Conservation (phyloP, 1,284 basidiomycete genomes). For the Sanguinoderma infundibulare region DNA sequence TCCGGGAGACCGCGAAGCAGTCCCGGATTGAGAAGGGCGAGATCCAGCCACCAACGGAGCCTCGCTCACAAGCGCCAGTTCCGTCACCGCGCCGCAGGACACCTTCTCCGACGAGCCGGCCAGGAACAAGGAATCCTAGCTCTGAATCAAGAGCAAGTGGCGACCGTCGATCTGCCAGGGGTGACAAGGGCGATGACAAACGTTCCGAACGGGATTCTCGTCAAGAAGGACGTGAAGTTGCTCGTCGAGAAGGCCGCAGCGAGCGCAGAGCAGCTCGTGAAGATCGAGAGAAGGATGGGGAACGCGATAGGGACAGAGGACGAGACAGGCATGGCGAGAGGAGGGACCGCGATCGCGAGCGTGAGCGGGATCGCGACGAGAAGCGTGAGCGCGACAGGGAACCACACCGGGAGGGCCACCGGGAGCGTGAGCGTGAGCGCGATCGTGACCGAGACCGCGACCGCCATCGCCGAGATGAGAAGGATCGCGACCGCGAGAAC, state of each 20-base stretch:
- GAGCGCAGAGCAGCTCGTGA: conserved; percentile 33
- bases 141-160: conserved; percentile 74
- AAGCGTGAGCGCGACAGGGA: conserved; percentile 35
- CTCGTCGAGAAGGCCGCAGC: conserved; percentile 37
- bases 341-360: conserved; percentile 41
- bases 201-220: conserved; percentile 49
- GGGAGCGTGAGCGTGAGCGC: conserved; percentile 46
- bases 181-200: conserved; percentile 55
- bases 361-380: conserved; percentile 40
- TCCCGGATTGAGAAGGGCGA: conserved; percentile 37
- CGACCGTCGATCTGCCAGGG: conserved; percentile 60
- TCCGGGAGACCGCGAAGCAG: conserved; percentile 77
- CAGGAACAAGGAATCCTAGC: conserved; percentile 73
- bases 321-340: conserved; percentile 39
- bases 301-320: conserved; percentile 36
- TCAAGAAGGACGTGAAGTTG: conserved; percentile 48
- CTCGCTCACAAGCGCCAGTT: conserved; percentile 47
- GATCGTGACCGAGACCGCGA: conserved; percentile 44
- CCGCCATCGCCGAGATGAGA: conserved; percentile 47
- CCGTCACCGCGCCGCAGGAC: conserved; percentile 69
- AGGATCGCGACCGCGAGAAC: conserved; percentile 54
- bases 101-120: conserved; percentile 64
- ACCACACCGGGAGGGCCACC: conserved; percentile 38
- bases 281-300: conserved; percentile 44
- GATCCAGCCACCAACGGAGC: conserved; percentile 32